Evolutionary conservation across 345 rosid species (phyloP), one percentile per base, ranked within the genome.

Genomic region (Nasturtium officinale): DNA sequence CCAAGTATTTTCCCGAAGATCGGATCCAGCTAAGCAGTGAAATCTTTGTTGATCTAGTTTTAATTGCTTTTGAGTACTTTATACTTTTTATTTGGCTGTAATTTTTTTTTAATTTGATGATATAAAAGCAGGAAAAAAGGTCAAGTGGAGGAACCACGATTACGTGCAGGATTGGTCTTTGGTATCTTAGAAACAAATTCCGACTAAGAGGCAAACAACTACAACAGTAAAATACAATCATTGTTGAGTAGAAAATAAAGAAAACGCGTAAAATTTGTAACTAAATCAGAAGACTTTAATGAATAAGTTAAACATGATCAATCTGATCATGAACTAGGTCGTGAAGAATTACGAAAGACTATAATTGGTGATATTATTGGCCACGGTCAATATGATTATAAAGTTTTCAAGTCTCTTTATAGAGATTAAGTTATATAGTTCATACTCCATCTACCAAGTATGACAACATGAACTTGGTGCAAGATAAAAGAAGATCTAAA

Each of bases 21-120:
- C 20, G 61, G 61, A 57, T 57, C 61, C 61, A 57, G 61, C 61
- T 57, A 57, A 30, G 43, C 61, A 32, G 61, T 32, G 61, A 16
- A 15, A 28, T 28, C 32, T 13, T 52, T 53, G 9, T 15, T 29
- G 16, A 16, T 16, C 40, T 16, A 9, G 61, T 56, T 30, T 17
- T 32, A 6, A 7, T 18, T 58, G 63, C 46, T 58, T 58, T 35
- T 18, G 45, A 18, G 17, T 58, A 58, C 29, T 58, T 58, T 58
- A 17, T 33, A 18, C 7, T 33, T 17, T 58, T 35, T 33, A 9
- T 9, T 57, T 2, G 2, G 26, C 26, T 58, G 17, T 58, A 35
- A 18, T 45, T 18, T 18, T 58, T 58, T 33, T 8, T 6, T 18
- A 18, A 25, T 25, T 55, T 20, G 21, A 7, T 11, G 9, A 9